Evolutionary conservation across 768 basidiomycete species (phyloP).

Genomic region (Naematelia aurantialba): DNA sequence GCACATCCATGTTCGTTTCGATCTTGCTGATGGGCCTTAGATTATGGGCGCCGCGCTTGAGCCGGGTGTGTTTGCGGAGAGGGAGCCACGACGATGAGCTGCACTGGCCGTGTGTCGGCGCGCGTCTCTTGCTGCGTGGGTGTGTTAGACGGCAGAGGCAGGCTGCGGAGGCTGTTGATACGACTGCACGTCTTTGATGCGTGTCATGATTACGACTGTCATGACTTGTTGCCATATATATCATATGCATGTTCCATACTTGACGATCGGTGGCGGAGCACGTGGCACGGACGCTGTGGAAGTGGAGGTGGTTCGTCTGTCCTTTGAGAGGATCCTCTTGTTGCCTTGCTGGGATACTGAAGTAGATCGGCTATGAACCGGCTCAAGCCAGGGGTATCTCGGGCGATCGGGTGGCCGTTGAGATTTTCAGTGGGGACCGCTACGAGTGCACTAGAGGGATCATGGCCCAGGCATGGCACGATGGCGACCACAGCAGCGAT

Average conservation of each 20-base stretch:
- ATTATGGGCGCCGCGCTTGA: slow-evolving; percentile 25
- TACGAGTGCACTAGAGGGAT: too few relatives aligned
- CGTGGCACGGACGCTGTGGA: not conserved
- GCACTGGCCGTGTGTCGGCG: not conserved
- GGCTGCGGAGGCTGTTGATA: not conserved
- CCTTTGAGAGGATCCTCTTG: too few relatives aligned
- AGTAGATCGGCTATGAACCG: too few relatives aligned
- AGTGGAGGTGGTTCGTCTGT: not conserved
- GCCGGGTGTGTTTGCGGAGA: not conserved
- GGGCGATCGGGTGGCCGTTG: too few relatives aligned
- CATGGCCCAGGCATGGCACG: too few relatives aligned
- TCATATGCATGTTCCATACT: not conserved
- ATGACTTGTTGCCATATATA: not conserved
- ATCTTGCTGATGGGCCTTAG: slow-evolving; percentile 2
- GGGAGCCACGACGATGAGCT: not conserved
- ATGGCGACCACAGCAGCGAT: too few relatives aligned
- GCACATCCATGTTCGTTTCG: not conserved
- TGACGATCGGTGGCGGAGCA: not conserved
- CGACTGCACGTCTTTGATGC: too few relatives aligned
- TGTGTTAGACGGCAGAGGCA: not conserved
- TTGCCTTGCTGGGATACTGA: too few relatives aligned
- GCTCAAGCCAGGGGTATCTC: too few relatives aligned
- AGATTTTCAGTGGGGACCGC: too few relatives aligned
- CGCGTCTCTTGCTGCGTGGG: not conserved
- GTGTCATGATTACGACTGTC: not conserved